Conservation (phyloP, 257 asterid genomes). For the Solanum neorickii region DNA sequence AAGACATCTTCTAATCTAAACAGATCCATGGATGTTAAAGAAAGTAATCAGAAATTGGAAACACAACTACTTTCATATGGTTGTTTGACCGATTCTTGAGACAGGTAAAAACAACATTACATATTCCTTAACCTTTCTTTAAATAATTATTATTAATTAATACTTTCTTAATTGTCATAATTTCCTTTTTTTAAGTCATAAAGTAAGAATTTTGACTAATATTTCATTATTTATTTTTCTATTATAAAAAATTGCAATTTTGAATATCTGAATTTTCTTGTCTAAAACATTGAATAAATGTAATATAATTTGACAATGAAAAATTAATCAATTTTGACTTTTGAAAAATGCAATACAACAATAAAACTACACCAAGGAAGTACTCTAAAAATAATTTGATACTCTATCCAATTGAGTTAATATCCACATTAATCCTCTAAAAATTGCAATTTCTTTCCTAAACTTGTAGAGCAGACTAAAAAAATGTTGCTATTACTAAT, state of each 20-base stretch:
- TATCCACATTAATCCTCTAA: not conserved
- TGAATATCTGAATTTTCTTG: too few species aligned
- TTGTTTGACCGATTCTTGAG: not conserved
- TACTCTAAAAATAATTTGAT: too few species aligned
- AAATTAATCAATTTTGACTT: too few species aligned
- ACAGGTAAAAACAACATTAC: not conserved
- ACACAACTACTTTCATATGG: not conserved
- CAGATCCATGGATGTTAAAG: not conserved
- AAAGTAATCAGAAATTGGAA: not conserved
- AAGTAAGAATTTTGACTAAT: too few species aligned
- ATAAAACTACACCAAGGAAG: not conserved
- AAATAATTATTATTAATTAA: not conserved
- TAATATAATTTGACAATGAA: too few species aligned
- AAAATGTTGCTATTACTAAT: not conserved
- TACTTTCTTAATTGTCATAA: too few species aligned
- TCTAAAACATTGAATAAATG: too few species aligned
- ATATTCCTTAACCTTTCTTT: not conserved
- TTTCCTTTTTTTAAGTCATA: too few species aligned
- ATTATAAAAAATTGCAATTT: too few species aligned
- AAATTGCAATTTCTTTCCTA: not conserved
- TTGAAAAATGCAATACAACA: not conserved
- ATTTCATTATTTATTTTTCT: too few species aligned
- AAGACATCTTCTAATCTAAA: slow-evolving; percentile 16
- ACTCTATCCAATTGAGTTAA: not conserved
- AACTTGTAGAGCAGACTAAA: not conserved